These are phyloP conservation scores for Fusarium sp. DNA, from an alignment of 2,329 filamentous ascomycete genomes.

Conservation along the genomic window DNA sequence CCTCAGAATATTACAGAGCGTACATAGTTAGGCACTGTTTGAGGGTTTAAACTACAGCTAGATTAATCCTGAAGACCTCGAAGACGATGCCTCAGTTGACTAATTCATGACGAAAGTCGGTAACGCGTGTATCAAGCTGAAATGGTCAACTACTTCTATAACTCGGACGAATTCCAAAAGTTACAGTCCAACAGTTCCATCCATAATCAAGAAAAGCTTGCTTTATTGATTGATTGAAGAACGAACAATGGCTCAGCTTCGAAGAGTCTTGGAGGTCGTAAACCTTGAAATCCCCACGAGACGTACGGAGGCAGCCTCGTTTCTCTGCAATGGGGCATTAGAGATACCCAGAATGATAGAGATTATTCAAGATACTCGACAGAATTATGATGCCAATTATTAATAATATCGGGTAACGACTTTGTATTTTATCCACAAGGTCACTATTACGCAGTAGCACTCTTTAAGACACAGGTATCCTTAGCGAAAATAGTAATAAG, in stretches of 20 bases:
- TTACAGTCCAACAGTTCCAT: accelerated
- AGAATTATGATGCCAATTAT: too few relatives aligned
- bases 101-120: slow-evolving; percentile 7
- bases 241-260: not conserved
- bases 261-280: accelerated
- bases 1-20: too few relatives aligned
- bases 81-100: accelerated
- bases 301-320: not conserved
- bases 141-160: not conserved
- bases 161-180: not conserved
- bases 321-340: too few relatives aligned
- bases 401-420: too few relatives aligned
- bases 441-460: too few relatives aligned
- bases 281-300: not conserved
- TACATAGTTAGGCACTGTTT: too few relatives aligned
- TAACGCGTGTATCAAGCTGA: not conserved
- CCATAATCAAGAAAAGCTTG: accelerated
- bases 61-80: accelerated
- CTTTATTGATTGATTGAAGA: not conserved
- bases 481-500: too few relatives aligned
- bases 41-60: not conserved
- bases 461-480: too few relatives aligned
- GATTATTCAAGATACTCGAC: too few relatives aligned
- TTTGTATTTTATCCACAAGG: too few relatives aligned
- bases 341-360: not conserved